Evolutionary conservation across 768 basidiomycete genomes (phyloP).

Genomic region (Scleroderma citrinum): DNA sequence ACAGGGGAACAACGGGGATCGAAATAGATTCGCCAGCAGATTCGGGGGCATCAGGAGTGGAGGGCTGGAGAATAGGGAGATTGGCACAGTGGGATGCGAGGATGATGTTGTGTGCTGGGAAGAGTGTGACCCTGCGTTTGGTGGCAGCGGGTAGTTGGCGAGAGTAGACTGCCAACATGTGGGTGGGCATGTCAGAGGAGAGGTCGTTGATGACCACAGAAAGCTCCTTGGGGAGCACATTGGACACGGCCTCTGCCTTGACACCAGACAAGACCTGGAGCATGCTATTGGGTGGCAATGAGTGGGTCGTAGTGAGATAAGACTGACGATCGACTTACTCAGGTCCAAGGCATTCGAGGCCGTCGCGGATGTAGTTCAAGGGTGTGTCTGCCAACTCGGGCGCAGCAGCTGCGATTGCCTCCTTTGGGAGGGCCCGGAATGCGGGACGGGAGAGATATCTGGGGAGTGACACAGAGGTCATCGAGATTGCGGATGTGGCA

Average conservation of each 20-base stretch:
- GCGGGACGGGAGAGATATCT: slow-evolving; percentile 19
- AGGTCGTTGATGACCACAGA: slow-evolving; percentile 21
- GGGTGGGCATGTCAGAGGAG: slow-evolving; percentile 28
- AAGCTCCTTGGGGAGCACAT: slow-evolving; percentile 26
- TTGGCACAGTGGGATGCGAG: slow-evolving; percentile 27
- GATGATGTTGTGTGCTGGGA: slow-evolving; percentile 34
- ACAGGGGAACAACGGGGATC: slow-evolving; percentile 63
- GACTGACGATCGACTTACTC: slow-evolving; percentile 9
- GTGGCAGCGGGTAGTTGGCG: slow-evolving; percentile 16
- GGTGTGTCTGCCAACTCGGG: slow-evolving; percentile 23
- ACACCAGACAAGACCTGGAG: slow-evolving; percentile 26
- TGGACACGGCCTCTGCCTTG: slow-evolving; percentile 13
- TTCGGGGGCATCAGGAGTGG: slow-evolving; percentile 10
- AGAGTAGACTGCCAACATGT: slow-evolving; percentile 27
- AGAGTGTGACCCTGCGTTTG: slow-evolving; percentile 29
- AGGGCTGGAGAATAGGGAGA: slow-evolving; percentile 17
- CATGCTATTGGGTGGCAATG: slow-evolving; percentile 18
- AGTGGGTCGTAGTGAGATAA: background rate
- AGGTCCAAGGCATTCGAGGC: slow-evolving; percentile 24
- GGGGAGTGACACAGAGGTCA: slow-evolving; percentile 14
- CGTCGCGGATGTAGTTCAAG: slow-evolving; percentile 21
- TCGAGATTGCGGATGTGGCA: slow-evolving; percentile 3
- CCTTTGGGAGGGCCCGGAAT: slow-evolving; percentile 9
- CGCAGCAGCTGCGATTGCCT: slow-evolving; percentile 15
- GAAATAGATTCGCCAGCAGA: slow-evolving; percentile 15